Percentiles rank a stretch among this genome's conserved stretches.
Evolutionary conservation across 129 eudicot genomes (phyloP).

Genomic region (Chrysanthemum lavandulifolium): DNA sequence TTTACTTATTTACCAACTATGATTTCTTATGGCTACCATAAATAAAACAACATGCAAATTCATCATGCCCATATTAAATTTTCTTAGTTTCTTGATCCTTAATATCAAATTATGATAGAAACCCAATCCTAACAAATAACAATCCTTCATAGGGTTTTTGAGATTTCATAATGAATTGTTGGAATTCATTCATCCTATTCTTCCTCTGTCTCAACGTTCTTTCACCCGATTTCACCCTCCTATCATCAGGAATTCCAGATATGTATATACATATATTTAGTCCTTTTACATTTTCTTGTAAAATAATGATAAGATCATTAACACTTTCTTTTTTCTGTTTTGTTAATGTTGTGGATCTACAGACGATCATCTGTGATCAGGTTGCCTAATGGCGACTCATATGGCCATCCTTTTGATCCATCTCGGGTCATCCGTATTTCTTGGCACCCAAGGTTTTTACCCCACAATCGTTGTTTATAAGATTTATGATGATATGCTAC

Average conservation of each 20-base stretch:
- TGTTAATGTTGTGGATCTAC: conserved; percentile 17
- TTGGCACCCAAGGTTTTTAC: conserved; percentile 64
- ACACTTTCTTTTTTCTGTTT: conserved; percentile 3
- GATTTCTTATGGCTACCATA: too few species aligned
- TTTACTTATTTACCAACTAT: too few species aligned
- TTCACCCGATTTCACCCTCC: conserved; percentile 24
- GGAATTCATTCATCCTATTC: conserved; percentile 9
- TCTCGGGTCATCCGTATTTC: conserved; percentile 65
- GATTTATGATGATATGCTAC: neutral
- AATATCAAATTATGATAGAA: too few species aligned
- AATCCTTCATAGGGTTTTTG: conserved; percentile 27
- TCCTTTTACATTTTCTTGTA: neutral
- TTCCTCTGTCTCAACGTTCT: conserved; percentile 28
- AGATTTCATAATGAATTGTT: conserved; percentile 37
- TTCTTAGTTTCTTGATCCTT: too few species aligned
- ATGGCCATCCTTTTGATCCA: conserved; percentile 52
- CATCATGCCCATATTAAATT: neutral
- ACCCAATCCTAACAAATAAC: neutral
- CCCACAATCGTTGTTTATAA: neutral
- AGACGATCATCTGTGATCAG: conserved; percentile 44
- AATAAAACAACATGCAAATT: too few species aligned
- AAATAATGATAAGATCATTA: conserved; percentile 17
- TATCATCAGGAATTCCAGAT: conserved; percentile 25
- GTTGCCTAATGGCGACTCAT: conserved; percentile 42
- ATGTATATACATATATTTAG: conserved; percentile 25